A percentile compares a stretch with the other conserved stretches of the same genome.
Conservation (phyloP, 352 stramenopile species). For the Ochromonadaceae sp. region DNA sequence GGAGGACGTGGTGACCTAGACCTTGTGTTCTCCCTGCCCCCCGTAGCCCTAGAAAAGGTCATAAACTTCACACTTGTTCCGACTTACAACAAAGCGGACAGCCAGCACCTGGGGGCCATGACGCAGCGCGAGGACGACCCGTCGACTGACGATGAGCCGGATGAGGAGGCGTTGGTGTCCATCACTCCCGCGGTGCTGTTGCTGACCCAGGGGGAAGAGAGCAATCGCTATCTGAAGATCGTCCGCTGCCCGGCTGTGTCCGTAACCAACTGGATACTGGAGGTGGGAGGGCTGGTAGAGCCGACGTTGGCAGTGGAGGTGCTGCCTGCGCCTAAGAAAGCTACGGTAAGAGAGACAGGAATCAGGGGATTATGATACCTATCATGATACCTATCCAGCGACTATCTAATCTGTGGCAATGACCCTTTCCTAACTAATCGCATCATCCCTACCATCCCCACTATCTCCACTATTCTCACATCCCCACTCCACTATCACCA, state of each 20-base stretch:
- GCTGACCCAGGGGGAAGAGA: not conserved
- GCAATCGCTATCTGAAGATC: not conserved
- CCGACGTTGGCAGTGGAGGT: not conserved
- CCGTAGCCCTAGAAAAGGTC: not conserved
- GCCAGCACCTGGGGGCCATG: no score
- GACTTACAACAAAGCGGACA: slow-evolving; percentile 9
- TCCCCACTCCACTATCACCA: no score
- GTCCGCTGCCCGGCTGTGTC: not conserved
- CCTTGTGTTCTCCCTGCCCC: not conserved
- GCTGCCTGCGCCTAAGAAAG: not conserved
- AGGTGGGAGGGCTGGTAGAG: slow-evolving; percentile 10
- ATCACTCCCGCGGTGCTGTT: slow-evolving; percentile 3
- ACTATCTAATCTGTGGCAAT: no score
- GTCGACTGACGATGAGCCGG: not conserved
- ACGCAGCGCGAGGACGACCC: no score
- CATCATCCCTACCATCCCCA: no score
- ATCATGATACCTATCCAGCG: no score
- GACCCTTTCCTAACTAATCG: no score
- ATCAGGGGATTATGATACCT: no score
- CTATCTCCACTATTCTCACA: no score
- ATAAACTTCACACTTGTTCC: not conserved
- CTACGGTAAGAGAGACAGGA: no score
- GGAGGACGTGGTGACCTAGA: not conserved
- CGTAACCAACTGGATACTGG: not conserved
- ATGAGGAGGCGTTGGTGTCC: not conserved